Conservation (phyloP, 805 yeast species). For the Kuraishia piskuri region DNA sequence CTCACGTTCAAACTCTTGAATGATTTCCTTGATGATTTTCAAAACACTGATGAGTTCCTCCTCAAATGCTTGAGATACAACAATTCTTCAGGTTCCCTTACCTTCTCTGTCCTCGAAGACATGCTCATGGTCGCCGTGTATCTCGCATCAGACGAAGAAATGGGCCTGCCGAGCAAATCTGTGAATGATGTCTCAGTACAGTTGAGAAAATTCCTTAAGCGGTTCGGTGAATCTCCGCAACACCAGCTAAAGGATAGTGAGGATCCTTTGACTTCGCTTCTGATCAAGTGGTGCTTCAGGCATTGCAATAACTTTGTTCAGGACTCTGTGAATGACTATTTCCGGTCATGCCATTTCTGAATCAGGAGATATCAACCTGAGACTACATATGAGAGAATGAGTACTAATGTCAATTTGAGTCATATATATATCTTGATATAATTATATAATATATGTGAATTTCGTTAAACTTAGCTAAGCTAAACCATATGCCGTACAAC, state of each 20-base stretch:
- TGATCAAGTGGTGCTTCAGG: conserved; percentile 7
- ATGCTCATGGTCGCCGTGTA: conserved; percentile 1
- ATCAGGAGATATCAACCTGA: conserved; percentile 1
- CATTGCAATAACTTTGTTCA: conserved; percentile 6
- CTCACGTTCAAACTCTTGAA: background rate
- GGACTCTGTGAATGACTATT: background rate
- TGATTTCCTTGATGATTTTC: background rate
- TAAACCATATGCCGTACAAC: background rate
- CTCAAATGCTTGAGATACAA: background rate
- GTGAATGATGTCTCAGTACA: background rate
- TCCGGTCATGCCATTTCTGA: background rate
- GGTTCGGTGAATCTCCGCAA: background rate
- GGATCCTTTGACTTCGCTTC: conserved; percentile 7
- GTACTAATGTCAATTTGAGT: too few species aligned
- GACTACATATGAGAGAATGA: too few species aligned
- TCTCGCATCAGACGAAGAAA: background rate
- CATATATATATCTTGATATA: background rate
- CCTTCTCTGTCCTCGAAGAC: background rate
- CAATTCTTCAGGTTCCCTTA: background rate
- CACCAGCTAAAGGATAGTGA: background rate
- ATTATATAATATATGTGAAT: background rate
- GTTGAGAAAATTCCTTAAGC: background rate
- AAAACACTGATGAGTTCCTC: background rate
- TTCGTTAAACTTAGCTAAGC: background rate
- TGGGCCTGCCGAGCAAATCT: background rate